These are phyloP conservation scores for Hibiscus syriacus DNA, from an alignment of 345 rosid genomes.

Conservation along the genomic window DNA sequence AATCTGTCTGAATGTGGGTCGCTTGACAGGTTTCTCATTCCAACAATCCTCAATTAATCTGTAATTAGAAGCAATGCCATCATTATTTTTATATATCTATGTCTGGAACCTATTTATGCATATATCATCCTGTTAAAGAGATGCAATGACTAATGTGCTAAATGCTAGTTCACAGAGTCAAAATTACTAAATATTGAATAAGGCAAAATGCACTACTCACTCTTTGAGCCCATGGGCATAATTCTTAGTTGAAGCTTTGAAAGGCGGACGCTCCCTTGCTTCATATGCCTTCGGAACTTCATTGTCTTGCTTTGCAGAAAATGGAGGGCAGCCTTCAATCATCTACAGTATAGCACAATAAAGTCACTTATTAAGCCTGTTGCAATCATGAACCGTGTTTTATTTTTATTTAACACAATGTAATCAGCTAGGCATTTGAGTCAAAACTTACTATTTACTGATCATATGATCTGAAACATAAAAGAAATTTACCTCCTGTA, in stretches of 20 bases:
- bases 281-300: slow-evolving; percentile 60
- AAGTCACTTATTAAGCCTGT: slow-evolving; percentile 11
- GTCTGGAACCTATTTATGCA: not conserved
- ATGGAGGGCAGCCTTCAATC: slow-evolving; percentile 82
- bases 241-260: slow-evolving; percentile 63
- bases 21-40: slow-evolving; percentile 65
- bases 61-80: slow-evolving; percentile 10
- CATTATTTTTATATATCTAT: not conserved
- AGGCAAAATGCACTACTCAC: slow-evolving; percentile 33
- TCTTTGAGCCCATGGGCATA: slow-evolving; percentile 81
- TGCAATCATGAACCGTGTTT: not conserved
- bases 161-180: not conserved
- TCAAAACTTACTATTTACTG: not conserved
- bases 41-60: slow-evolving; percentile 94
- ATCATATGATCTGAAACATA: not conserved
- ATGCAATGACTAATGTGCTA: not conserved
- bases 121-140: not conserved
- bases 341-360: slow-evolving; percentile 35
- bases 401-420: not conserved
- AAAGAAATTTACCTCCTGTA: slow-evolving; percentile 60
- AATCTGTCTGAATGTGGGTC: slow-evolving; percentile 79
- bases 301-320: slow-evolving; percentile 50
- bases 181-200: not conserved
- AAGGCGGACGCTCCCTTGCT: slow-evolving; percentile 47
- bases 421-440: not conserved